A percentile compares a stretch with the other conserved stretches of the same genome.
Conservation (phyloP, 2,329 filamentous ascomycete species). For the Exophiala viscosa region DNA sequence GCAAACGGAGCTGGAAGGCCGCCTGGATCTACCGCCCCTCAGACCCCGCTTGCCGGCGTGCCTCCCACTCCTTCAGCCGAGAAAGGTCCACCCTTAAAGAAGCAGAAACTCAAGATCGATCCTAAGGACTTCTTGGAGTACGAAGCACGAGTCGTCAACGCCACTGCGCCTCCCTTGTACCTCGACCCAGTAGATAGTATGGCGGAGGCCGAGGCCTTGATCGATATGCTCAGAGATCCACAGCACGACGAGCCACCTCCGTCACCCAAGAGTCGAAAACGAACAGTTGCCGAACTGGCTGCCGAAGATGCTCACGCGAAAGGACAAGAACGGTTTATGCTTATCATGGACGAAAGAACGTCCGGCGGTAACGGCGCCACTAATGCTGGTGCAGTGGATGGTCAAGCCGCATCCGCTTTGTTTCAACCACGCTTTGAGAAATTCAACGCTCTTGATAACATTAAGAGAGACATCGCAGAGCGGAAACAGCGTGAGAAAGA, state of each 20-base stretch:
- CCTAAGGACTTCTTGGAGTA: slow-evolving; percentile 67
- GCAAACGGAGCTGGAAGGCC: slow-evolving; percentile 40
- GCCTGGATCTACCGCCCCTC: slow-evolving; percentile 51
- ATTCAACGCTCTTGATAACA: slow-evolving; percentile 86
- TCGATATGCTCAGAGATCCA: slow-evolving; percentile 70
- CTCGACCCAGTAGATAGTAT: slow-evolving; percentile 70
- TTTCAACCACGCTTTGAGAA: slow-evolving; percentile 85
- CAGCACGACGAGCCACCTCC: slow-evolving; percentile 74
- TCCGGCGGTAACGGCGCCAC: slow-evolving; percentile 55
- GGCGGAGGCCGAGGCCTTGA: slow-evolving; percentile 65
- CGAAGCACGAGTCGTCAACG: slow-evolving; percentile 70
- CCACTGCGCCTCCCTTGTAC: slow-evolving; percentile 70
- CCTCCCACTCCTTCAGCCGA: slow-evolving; percentile 60
- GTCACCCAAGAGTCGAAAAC: slow-evolving; percentile 82
- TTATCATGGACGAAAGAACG: slow-evolving; percentile 81
- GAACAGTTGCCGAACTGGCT: slow-evolving; percentile 89
- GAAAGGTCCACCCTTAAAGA: slow-evolving; percentile 57
- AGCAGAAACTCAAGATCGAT: slow-evolving; percentile 74
- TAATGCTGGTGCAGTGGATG: slow-evolving; percentile 65
- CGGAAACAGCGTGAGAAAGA: slow-evolving; percentile 52
- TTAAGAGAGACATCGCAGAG: slow-evolving; percentile 72
- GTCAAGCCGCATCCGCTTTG: slow-evolving; percentile 64
- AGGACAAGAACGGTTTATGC: slow-evolving; percentile 86
- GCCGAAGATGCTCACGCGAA: slow-evolving; percentile 90
- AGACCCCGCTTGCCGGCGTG: slow-evolving; percentile 60